Evolutionary conservation across 768 basidiomycete genomes (phyloP).

Genomic region (Lanmaoa rubissima): DNA sequence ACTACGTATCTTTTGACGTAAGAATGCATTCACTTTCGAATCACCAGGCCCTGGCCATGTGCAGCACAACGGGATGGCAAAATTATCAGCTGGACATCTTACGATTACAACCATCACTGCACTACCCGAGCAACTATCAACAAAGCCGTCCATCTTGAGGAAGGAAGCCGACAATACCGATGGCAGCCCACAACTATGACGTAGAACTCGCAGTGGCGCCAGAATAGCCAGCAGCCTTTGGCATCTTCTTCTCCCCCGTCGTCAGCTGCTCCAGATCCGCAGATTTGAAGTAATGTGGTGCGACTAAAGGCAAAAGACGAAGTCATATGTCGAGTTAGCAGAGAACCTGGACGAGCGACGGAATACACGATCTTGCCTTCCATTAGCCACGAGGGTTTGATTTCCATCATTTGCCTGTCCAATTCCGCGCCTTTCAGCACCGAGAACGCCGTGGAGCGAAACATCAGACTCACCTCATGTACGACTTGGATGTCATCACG

Average conservation of each 20-base stretch:
- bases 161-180: background rate
- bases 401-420: constrained; percentile 91
- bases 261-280: constrained; percentile 79
- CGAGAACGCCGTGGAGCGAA: background rate
- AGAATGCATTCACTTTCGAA: background rate
- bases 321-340: constrained; percentile 2
- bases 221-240: constrained; percentile 57
- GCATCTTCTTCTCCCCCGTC: constrained; percentile 89
- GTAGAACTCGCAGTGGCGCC: constrained; percentile 11
- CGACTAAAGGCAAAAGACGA: constrained; percentile 50
- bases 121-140: background rate
- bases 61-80: background rate
- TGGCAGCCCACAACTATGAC: constrained; percentile 1
- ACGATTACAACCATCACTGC: background rate
- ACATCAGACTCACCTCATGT: constrained; percentile 61
- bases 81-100: background rate
- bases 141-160: background rate
- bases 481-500: constrained; percentile 96
- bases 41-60: no score
- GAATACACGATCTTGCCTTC: constrained; percentile 56
- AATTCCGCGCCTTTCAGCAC: background rate
- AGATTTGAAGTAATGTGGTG: constrained; percentile 93
- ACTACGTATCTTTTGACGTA: background rate
- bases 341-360: background rate
- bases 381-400: constrained; percentile 90